These are phyloP conservation scores for Exsudoporus frostii DNA, from an alignment of 768 basidiomycete species.

Conservation along the genomic window DNA sequence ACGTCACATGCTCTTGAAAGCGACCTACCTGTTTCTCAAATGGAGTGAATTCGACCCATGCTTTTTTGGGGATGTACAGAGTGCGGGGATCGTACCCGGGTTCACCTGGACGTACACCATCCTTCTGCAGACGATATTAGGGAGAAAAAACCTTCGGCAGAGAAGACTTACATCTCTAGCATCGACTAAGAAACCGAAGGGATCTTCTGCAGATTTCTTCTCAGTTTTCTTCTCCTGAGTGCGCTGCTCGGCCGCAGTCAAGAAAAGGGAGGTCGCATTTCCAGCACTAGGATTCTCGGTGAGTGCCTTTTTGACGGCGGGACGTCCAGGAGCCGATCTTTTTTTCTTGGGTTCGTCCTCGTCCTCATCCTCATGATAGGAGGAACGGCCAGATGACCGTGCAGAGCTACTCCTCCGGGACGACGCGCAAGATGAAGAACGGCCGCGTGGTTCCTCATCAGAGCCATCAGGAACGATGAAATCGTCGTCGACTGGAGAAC, in stretches of 20 bases:
- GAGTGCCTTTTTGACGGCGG: conserved; percentile 30
- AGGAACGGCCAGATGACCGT: conserved; percentile 33
- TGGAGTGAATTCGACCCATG: conserved; percentile 85
- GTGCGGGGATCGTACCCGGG: conserved; percentile 90
- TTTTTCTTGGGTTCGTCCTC: conserved; percentile 35
- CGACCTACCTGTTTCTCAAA: conserved; percentile 82
- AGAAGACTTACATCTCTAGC: conserved; percentile 58
- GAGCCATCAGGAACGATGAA: conserved; percentile 70
- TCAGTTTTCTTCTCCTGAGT: conserved; percentile 74
- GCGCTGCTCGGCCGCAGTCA: conserved; percentile 81
- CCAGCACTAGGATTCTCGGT: conserved; percentile 28
- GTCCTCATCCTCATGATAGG: conserved; percentile 32
- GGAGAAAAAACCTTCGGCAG: neutral
- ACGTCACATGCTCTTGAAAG: neutral
- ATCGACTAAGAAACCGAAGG: conserved; percentile 72
- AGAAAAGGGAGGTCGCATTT: conserved; percentile 45
- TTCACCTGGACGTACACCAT: conserved; percentile 72
- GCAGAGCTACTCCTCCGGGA: conserved; percentile 38
- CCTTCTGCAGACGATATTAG: conserved; percentile 54
- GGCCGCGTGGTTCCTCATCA: conserved; percentile 52
- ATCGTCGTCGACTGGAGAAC: conserved; percentile 55
- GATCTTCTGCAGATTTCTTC: conserved; percentile 75
- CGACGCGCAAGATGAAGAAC: conserved; percentile 49
- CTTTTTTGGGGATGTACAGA: conserved; percentile 68
- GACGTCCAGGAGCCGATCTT: conserved; percentile 35